phyloP scores from a whole-genome alignment of 2,329 filamentous ascomycete species.

The Aspergillus tanneri region DNA sequence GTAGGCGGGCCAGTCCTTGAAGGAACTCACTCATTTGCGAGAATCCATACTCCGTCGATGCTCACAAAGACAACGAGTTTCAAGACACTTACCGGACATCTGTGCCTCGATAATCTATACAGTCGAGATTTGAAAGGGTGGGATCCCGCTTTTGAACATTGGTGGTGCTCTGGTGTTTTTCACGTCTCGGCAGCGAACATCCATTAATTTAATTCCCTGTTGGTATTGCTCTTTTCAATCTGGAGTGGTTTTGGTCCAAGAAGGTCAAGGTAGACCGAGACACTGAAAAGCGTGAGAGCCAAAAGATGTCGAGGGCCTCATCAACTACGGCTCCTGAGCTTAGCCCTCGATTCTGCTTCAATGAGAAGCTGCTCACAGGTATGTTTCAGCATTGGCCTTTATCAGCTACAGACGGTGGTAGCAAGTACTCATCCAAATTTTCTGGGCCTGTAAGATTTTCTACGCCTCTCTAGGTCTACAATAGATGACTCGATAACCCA shows the following conservation, averaged over 20 bases:
- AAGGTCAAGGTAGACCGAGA: conserved; percentile 24
- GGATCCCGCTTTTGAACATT: too few relatives aligned
- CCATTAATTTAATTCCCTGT: neutral
- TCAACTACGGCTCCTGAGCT: conserved; percentile 52
- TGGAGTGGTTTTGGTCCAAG: conserved; percentile 44
- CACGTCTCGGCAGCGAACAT: neutral
- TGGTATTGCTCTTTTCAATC: conserved; percentile 28
- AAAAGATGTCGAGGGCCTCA: conserved; percentile 43
- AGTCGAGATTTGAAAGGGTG: too few relatives aligned
- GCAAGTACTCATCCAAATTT: conserved; percentile 11
- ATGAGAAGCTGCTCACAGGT: conserved; percentile 68
- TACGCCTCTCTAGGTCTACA: conserved; percentile 76
- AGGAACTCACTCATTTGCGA: neutral
- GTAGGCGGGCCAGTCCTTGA: conserved; percentile 6
- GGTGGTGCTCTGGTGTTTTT: neutral
- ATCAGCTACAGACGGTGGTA: neutral
- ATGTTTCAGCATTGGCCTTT: conserved; percentile 22
- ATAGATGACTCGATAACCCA: conserved; percentile 94
- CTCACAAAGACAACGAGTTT: neutral
- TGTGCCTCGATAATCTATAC: too few relatives aligned
- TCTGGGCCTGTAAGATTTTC: conserved; percentile 65
- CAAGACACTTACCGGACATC: too few relatives aligned
- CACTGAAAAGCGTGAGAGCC: conserved; percentile 19
- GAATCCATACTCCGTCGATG: neutral
- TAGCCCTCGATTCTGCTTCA: conserved; percentile 77